Evolutionary conservation across 768 basidiomycete genomes (phyloP), one percentile per base, ranked within the genome.

Genomic region (Leccinum aurantiacum): DNA sequence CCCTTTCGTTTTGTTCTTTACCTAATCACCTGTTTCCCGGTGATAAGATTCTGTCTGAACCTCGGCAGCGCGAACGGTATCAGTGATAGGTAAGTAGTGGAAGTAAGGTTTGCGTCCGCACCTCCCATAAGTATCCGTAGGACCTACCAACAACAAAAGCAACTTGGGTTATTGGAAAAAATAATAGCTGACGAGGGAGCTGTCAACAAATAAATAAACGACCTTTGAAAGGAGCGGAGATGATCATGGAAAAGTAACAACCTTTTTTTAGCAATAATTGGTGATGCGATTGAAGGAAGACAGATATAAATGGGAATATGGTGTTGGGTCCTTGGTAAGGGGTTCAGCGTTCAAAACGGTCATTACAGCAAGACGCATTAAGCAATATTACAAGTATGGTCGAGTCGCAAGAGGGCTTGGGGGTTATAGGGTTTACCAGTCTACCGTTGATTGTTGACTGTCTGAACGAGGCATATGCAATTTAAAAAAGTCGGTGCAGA

Each of bases 261-360:
- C 6, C 54, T 54, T 8, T 22, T 53, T 60, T 59, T 60, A 11
- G 49, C 51, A 56, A 56, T 52, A 60, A 29, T 14, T 62, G 53
- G 73, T 67, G 68, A 86, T 75, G 87, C 88, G 64, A 90, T 74
- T 44, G 62, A 88, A 88, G 55, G 79, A 86, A 64, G 82, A 19
- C 82, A 13, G 72, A 70, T 62, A 73, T 78, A 73, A 82, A 87
- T 25, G 79, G 79, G 37, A 69, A 24, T 35, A 62, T 49, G 0
- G 72, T 57, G 14, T 51, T 63, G 54, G 54, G 57, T 33, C 54
- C 53, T 65, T 59, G 67, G 68, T 55, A 62, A 61, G 22, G 41
- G 19, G 17, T 41, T 60, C 24, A 37, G 14, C 14, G 38, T 41
- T 17, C 41, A 44, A 33, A 37, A 59, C n/a, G 44, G 41, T 54